Percentiles rank a stretch among this genome's conserved stretches.
Conservation (phyloP, 2,329 filamentous ascomycete genomes). For the Colletotrichum graminicola region DNA sequence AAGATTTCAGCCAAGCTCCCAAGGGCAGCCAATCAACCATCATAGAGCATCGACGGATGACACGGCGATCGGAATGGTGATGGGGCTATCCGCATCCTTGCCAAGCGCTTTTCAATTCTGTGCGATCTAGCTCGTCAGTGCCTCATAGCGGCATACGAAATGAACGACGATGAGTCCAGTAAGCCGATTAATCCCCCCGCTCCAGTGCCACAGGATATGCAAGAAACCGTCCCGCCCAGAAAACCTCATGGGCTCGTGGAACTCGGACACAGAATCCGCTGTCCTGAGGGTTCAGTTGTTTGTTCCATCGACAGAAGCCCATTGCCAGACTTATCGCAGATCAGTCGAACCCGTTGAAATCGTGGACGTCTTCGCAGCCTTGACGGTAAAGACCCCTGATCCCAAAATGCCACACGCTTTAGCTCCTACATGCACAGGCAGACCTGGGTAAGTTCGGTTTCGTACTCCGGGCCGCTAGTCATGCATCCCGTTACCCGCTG, state of each 20-base stretch:
- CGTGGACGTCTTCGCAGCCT: neutral
- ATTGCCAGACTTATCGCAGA: neutral
- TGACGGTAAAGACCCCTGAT: slow-evolving; percentile 8
- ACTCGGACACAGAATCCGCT: neutral
- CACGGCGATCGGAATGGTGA: neutral
- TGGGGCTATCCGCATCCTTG: neutral
- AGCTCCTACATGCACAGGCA: slow-evolving; percentile 9
- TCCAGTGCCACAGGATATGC: slow-evolving; percentile 27
- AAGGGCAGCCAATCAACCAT: neutral
- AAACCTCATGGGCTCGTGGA: slow-evolving; percentile 1
- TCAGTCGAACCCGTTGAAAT: neutral
- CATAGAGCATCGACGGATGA: neutral
- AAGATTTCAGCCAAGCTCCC: slow-evolving; percentile 23
- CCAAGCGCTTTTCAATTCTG: neutral
- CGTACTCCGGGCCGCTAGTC: neutral
- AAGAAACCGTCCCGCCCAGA: slow-evolving; percentile 15
- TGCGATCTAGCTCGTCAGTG: neutral
- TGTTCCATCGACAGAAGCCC: neutral
- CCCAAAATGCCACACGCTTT: neutral
- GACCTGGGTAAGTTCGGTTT: neutral
- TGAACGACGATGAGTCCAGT: neutral
- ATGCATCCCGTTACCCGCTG: neutral
- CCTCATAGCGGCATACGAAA: neutral
- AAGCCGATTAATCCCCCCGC: neutral
- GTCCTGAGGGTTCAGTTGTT: slow-evolving; percentile 26